Percentiles rank a stretch among this genome's conserved stretches.
phyloP scores from a whole-genome alignment of 352 stramenopile genomes.

The Globisporangium heterothallicum region DNA sequence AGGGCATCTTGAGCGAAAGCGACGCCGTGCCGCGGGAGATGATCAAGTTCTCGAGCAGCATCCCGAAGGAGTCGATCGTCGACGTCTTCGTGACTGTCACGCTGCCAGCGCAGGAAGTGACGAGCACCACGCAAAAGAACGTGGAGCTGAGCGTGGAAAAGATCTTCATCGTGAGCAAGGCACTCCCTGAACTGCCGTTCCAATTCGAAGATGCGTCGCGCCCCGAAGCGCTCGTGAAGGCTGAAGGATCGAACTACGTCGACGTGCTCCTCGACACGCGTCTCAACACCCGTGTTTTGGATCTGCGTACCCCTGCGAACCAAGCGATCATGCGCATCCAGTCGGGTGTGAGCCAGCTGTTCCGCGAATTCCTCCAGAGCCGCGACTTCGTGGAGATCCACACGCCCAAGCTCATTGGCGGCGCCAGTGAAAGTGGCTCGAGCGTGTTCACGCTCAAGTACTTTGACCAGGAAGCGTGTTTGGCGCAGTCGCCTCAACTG shows the following conservation, averaged over 20 bases:
- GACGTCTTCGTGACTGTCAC: conserved; percentile 93
- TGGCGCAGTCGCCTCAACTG: conserved; percentile 97
- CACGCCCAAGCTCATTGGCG: conserved; percentile 97
- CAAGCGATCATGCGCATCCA: conserved; percentile 98
- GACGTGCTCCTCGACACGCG: conserved; percentile 89
- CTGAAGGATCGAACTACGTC: conserved; percentile 79
- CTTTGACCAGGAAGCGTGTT: conserved; percentile 96
- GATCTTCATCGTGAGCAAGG: conserved; percentile 95
- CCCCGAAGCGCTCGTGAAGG: conserved; percentile 81
- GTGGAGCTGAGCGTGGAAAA: conserved; percentile 94
- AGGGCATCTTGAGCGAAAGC: conserved; percentile 88
- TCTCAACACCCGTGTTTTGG: conserved; percentile 95
- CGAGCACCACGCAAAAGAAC: conserved; percentile 92
- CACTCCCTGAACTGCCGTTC: conserved; percentile 87
- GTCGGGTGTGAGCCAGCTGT: conserved; percentile 94
- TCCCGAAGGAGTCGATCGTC: conserved; percentile 96
- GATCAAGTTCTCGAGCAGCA: conserved; percentile 94
- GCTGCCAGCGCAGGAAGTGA: conserved; percentile 84
- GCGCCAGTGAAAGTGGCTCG: conserved; percentile 95
- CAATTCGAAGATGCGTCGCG: conserved; percentile 95
- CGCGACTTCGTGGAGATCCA: conserved; percentile 99
- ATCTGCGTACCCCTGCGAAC: conserved; percentile 97
- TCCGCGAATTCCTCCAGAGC: conserved; percentile 94
- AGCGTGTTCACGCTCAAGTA: conserved; percentile 99
- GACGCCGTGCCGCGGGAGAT: conserved; percentile 91